Percentiles rank a stretch among this genome's conserved stretches.
Conservation (phyloP, 371 early-diverging fungal genomes). For the Apophysomyces ossiformis region DNA sequence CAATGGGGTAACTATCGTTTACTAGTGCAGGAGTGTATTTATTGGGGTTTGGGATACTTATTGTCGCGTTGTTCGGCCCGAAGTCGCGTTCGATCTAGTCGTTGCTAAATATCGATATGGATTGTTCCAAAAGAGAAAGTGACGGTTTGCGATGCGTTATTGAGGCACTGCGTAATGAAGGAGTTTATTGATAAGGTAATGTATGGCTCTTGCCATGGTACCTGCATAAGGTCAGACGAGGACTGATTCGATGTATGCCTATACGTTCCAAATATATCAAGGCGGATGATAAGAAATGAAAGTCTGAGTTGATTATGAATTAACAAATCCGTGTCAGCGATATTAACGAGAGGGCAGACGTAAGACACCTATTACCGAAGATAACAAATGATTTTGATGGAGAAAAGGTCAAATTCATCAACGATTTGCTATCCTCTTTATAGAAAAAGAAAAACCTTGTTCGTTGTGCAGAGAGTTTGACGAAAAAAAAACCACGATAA, state of each 20-base stretch:
- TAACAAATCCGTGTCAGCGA: constrained; percentile 13
- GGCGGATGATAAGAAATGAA: neutral
- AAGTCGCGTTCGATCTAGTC: constrained; percentile 39
- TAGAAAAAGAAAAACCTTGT: constrained; percentile 9
- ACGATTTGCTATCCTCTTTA: constrained; percentile 19
- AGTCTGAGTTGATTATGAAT: constrained; percentile 19
- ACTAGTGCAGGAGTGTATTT: constrained; percentile 30
- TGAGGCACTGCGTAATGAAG: neutral
- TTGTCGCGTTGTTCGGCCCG: constrained; percentile 35
- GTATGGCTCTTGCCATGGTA: constrained; percentile 25
- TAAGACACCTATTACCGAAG: constrained; percentile 17
- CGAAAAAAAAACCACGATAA: no score
- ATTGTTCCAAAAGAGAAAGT: constrained; percentile 22
- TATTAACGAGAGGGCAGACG: constrained; percentile 18
- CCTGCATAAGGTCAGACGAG: constrained; percentile 10
- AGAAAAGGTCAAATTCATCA: constrained; percentile 20
- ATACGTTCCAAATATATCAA: constrained; percentile 14
- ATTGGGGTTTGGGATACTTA: constrained; percentile 28
- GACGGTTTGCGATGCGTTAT: constrained; percentile 21
- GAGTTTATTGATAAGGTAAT: constrained; percentile 21
- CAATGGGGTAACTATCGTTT: constrained; percentile 46
- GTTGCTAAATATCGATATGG: constrained; percentile 44
- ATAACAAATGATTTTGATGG: constrained; percentile 14
- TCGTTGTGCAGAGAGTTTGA: neutral
- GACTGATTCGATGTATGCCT: constrained; percentile 24